A percentile compares a stretch with the other conserved stretches of the same genome.
These are phyloP conservation scores for Actinomucor elegans DNA, from an alignment of 371 early-diverging fungal genomes.

Conservation along the genomic window DNA sequence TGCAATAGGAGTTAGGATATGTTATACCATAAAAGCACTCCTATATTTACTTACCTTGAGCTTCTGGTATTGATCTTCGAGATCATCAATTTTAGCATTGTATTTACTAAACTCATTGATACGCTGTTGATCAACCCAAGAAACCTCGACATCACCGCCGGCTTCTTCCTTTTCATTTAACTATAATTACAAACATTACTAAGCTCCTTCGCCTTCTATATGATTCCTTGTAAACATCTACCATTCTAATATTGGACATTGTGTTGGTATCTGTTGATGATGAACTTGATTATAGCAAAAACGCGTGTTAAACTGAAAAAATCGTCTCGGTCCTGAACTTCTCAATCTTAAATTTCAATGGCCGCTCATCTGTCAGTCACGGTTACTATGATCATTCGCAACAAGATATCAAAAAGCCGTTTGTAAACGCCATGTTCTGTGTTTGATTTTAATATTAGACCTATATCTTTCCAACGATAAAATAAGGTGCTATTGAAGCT, in stretches of 20 bases:
- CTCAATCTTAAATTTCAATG: not conserved
- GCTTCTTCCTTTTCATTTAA: slow-evolving; percentile 71
- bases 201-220: not conserved
- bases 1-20: no score
- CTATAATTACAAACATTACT: slow-evolving; percentile 5
- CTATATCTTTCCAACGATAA: not conserved
- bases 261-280: not conserved
- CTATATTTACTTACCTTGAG: slow-evolving; percentile 64
- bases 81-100: slow-evolving; percentile 72
- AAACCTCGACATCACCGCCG: slow-evolving; percentile 85
- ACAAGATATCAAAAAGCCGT: no score
- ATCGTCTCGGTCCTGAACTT: not conserved
- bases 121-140: slow-evolving; percentile 91
- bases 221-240: not conserved
- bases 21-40: no score
- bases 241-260: slow-evolving; percentile 36
- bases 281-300: not conserved
- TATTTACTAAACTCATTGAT: slow-evolving; percentile 93
- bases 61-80: slow-evolving; percentile 78
- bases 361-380: not conserved
- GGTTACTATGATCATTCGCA: not conserved
- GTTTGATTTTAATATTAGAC: not conserved
- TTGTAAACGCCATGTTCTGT: not conserved
- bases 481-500: not conserved
- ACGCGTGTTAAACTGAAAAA: not conserved